Percentiles rank a stretch among this genome's conserved stretches.
Conservation (phyloP, 192 early-diverging fungal genomes). For the Podila verticillata region DNA sequence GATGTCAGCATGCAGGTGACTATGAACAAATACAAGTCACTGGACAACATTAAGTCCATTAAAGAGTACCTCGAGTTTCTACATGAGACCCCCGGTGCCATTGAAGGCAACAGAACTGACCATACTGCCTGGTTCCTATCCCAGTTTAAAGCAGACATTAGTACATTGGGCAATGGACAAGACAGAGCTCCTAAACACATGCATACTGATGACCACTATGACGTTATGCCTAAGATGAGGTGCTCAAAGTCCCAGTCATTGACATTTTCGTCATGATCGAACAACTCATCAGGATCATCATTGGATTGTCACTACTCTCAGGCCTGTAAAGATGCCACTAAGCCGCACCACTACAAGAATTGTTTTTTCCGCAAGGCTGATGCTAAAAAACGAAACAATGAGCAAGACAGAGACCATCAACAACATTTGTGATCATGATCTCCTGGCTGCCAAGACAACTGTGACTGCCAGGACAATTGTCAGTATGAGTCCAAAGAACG, state of each 20-base stretch:
- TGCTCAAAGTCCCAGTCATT: background rate
- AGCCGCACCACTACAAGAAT: background rate
- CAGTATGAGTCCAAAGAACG: background rate
- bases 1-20: too few relatives aligned
- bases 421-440: background rate
- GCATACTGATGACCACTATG: background rate
- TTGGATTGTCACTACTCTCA: background rate
- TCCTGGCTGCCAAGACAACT: background rate
- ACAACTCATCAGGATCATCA: background rate
- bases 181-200: background rate
- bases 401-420: background rate
- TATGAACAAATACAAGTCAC: too few relatives aligned
- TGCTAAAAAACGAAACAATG: background rate
- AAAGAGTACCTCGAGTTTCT: too few relatives aligned
- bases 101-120: too few relatives aligned
- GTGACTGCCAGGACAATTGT: background rate
- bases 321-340: background rate
- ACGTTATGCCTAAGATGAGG: background rate
- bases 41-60: too few relatives aligned
- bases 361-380: background rate
- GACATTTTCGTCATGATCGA: background rate
- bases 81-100: too few relatives aligned
- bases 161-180: background rate
- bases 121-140: background rate
- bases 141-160: background rate